A percentile compares a stretch with the other conserved stretches of the same genome.
Evolutionary conservation across 768 basidiomycete species (phyloP).

Genomic region (Leccinellum rugosiceps): DNA sequence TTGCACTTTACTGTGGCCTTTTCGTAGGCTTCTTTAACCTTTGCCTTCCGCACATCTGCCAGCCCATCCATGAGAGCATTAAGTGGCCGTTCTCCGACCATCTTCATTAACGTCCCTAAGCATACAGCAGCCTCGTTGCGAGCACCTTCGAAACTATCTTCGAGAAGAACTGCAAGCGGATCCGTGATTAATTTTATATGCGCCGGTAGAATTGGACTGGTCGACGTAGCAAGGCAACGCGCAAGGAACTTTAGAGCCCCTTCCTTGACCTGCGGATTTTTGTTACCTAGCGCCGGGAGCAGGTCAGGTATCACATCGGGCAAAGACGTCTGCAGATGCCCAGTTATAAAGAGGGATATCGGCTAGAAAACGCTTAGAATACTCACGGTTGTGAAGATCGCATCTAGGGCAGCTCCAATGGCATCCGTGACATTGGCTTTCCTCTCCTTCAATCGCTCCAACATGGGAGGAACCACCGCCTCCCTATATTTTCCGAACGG

Average conservation of each 20-base stretch:
- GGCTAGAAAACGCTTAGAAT: conserved; percentile 3
- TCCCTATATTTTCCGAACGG: conserved; percentile 76
- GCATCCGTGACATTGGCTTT: conserved; percentile 89
- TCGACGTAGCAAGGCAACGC: conserved; percentile 71
- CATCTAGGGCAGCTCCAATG: conserved; percentile 85
- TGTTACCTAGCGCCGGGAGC: conserved; percentile 70
- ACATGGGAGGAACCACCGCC: conserved; percentile 66
- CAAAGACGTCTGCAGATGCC: conserved; percentile 59
- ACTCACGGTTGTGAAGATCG: conserved; percentile 78
- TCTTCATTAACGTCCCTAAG: conserved; percentile 91
- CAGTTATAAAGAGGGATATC: background rate
- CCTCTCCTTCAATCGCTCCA: conserved; percentile 92
- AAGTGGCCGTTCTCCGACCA: conserved; percentile 90
- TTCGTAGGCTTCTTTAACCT: conserved; percentile 92
- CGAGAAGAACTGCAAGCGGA: conserved; percentile 67
- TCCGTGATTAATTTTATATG: conserved; percentile 86
- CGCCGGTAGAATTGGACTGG: conserved; percentile 61
- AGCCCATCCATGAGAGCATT: conserved; percentile 83
- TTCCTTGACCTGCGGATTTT: conserved; percentile 97
- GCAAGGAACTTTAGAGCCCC: conserved; percentile 84
- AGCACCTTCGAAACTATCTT: conserved; percentile 87
- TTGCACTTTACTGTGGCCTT: conserved; percentile 92
- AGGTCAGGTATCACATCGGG: conserved; percentile 83
- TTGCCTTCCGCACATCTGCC: conserved; percentile 82
- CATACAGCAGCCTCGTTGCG: conserved; percentile 86